Evolutionary conservation across 495 filamentous ascomycete species (phyloP), one percentile per base, ranked within the genome.

Genomic region (Acidomyces sp.): DNA sequence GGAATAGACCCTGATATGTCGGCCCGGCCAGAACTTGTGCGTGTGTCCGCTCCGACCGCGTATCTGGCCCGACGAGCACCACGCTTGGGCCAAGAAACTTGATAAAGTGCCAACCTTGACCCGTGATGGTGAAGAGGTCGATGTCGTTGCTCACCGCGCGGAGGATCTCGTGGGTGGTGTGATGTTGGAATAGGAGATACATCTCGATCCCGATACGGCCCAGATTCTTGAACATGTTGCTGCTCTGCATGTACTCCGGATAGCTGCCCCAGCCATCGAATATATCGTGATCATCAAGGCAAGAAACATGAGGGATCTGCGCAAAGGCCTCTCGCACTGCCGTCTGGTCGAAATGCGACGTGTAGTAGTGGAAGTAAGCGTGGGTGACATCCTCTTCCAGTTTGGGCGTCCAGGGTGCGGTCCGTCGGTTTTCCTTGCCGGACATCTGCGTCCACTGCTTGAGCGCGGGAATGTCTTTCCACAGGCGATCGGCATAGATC

Each of bases 131-230:
- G 68, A 97, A 97, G 20, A 96, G 71, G 52, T 97, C 90, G 18
- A 74, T 68, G 43, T 96, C 92, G 34, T 80, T 81, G 52, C 69
- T 77, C 39, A 87, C 75, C 47, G 85, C 85, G 22, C 88, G 78
- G 13, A 97, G 74, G 22, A 96, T 81, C 52, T 96, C 92, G 13
- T 92, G 72, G 1, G 86, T 94, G 0, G 92, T 94, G 58, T 97
- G 90, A 56, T 97, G 90, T 54, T 97, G 90, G 66, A 97, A 97
- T 15, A 97, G 75, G n/a, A 97, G 70, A 54, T 95, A 97, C 85
- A 93, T 95, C 45, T 95, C 85, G 39, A 93, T 88, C n/a, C 84
- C 92, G 20, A 97, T 79, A 17, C 90, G 80, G 18, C 90, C 90
- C 50, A 96, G 93, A 57, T 94, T 94, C 59, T 93, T 94, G 69